These are phyloP conservation scores for Russula griseocarnosa DNA, from an alignment of 768 basidiomycete genomes.

Conservation along the genomic window DNA sequence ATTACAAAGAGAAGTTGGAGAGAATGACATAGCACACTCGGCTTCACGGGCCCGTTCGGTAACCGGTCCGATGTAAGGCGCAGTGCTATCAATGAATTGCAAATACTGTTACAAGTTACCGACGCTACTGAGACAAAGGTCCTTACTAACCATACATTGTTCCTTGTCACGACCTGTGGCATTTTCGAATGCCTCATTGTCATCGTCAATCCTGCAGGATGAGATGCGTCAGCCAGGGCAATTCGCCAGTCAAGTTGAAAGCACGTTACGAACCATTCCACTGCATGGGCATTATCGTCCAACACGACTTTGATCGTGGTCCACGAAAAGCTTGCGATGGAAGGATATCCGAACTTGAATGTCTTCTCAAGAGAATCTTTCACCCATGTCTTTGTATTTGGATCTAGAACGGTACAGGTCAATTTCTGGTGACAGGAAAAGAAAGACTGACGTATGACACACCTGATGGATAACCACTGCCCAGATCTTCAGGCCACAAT, in stretches of 20 bases:
- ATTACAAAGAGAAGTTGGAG: too few species aligned
- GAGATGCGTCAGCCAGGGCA: not conserved
- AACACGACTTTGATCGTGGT: conserved; percentile 82
- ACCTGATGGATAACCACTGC: conserved; percentile 93
- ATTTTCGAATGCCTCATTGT: conserved; percentile 71
- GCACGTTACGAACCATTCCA: conserved; percentile 66
- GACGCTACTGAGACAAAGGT: conserved; percentile 69
- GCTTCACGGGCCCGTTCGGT: too few species aligned
- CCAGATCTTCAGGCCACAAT: conserved; percentile 43
- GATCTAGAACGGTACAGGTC: conserved; percentile 50
- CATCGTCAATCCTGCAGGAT: conserved; percentile 71
- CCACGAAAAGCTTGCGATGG: conserved; percentile 92
- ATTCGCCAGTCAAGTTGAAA: not conserved
- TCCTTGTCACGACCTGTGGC: conserved; percentile 73
- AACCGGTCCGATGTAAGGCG: too few species aligned
- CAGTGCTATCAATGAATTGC: not conserved
- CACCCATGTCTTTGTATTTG: conserved; percentile 88
- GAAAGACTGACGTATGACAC: conserved; percentile 12
- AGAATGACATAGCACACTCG: too few species aligned
- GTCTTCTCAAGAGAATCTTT: conserved; percentile 70
- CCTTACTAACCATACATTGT: conserved; percentile 63
- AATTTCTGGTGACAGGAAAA: not conserved
- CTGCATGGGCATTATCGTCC: conserved; percentile 71
- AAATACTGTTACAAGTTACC: conserved; percentile 49
- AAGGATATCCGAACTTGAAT: conserved; percentile 93